Evolutionary conservation across 495 filamentous ascomycete species (phyloP), one percentile per base, ranked within the genome.

Genomic region (Aspergillus asperescens): DNA sequence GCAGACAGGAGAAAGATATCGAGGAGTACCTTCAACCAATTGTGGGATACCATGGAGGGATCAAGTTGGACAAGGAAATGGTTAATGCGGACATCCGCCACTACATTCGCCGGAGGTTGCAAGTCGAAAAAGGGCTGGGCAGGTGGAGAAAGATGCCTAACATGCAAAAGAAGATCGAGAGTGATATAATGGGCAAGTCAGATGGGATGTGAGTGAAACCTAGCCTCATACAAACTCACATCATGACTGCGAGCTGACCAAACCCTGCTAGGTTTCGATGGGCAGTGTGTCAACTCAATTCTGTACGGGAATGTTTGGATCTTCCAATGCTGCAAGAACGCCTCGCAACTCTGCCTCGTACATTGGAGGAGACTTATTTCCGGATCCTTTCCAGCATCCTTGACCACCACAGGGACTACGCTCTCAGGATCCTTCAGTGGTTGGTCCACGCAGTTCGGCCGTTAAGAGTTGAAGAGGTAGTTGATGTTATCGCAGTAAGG

Each of bases 241-340:
- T n/a, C n/a, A n/a, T n/a, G n/a, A n/a, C n/a, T n/a, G 3, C 44
- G 49, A 28, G 37, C 28, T 58, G 43, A 53, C 38, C 18, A 24
- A 28, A 28, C 5, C 27, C 9, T 28, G 9, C 27, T 37, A 75
- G 70, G 69, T 73, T 75, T 48, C 61, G 67, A 44, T 73, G 62
- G 67, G 65, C 54, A 8, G 59, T 45, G 28, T 73, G 63, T 41
- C 72, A 74, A 39, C 51, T 76, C 32, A 63, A 72, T 52, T 40
- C 22, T 3, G 50, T 76, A 19, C 20, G 43, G 47, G 58, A 59
- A 0, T 69, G 62, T 44, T 12, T 58, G 1, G 56, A 53, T 16
- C 10, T 49, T 16, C 18, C 31, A 1, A 19, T 38, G 19, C 48
- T 67, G 29, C 52, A 32, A 10, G 13, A 51, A 39, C 49, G 57